These are phyloP conservation scores for Penicillium concentricum DNA, from an alignment of 2,329 filamentous ascomycete species.

Conservation along the genomic window DNA sequence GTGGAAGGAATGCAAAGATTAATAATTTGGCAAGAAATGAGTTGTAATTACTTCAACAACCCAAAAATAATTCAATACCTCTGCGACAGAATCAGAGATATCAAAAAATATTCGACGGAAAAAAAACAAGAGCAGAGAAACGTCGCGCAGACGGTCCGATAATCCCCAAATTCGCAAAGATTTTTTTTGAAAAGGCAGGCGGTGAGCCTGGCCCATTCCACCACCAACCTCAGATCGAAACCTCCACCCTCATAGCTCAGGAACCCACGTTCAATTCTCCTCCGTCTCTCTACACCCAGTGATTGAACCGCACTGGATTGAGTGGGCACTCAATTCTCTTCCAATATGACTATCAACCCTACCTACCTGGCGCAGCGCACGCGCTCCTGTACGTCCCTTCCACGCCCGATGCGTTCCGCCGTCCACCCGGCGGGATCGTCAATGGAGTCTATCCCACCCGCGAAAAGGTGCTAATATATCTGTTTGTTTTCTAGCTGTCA, in stretches of 20 bases:
- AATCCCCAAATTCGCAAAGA: slow-evolving; percentile 24
- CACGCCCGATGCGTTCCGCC: slow-evolving; percentile 20
- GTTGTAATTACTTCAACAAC: neutral
- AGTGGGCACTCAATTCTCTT: slow-evolving; percentile 13
- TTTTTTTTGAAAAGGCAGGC: slow-evolving; percentile 41
- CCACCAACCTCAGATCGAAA: slow-evolving; percentile 25
- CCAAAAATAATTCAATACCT: neutral
- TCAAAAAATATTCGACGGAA: neutral
- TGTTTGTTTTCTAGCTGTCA: slow-evolving; percentile 62
- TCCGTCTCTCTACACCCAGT: slow-evolving; percentile 13
- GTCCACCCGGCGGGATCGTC: slow-evolving; percentile 9
- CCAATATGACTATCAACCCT: slow-evolving; percentile 80
- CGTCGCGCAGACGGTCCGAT: slow-evolving; percentile 8
- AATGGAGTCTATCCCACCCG: slow-evolving; percentile 10
- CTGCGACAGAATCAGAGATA: neutral
- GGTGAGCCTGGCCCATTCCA: slow-evolving; percentile 29
- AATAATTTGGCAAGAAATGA: neutral
- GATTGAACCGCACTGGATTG: slow-evolving; percentile 20
- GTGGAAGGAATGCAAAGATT: neutral
- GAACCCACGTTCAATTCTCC: slow-evolving; percentile 24
- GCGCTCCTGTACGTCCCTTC: slow-evolving; percentile 65
- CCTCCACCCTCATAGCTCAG: slow-evolving; percentile 28
- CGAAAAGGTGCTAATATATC: slow-evolving; percentile 24
- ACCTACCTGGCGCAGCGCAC: slow-evolving; percentile 85
- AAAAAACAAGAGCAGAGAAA: slow-evolving; percentile 13